Percentiles rank a stretch among this genome's conserved stretches.
These are phyloP conservation scores for Oenanthe sinensis DNA, from an alignment of 129 eudicot genomes.

Conservation along the genomic window DNA sequence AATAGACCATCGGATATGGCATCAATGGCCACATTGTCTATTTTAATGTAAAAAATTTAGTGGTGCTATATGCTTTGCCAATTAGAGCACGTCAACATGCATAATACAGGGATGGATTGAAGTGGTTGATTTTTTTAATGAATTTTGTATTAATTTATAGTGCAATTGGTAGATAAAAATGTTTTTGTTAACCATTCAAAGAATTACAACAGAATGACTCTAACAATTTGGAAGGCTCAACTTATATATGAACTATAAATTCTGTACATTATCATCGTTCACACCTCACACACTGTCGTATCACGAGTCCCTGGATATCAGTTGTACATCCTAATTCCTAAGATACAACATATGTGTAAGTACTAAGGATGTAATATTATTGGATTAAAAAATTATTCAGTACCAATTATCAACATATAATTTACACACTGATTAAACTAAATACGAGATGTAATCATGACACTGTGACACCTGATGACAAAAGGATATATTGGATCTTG, in stretches of 20 bases:
- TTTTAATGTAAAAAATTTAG: neutral
- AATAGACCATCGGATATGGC: neutral
- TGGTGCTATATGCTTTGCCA: neutral
- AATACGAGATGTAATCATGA: conserved; percentile 8
- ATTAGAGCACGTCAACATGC: conserved; percentile 5
- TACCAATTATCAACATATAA: neutral
- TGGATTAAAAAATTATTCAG: neutral
- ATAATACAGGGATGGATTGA: neutral
- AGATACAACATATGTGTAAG: too few species aligned
- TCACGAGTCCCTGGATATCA: too few species aligned
- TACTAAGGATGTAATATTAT: neutral
- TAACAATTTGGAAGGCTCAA: too few species aligned
- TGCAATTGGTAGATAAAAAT: too few species aligned
- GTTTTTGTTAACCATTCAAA: too few species aligned
- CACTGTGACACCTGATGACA: conserved; percentile 19
- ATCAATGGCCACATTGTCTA: neutral
- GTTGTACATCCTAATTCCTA: too few species aligned
- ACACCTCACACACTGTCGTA: too few species aligned
- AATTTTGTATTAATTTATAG: neutral
- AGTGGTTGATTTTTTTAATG: neutral
- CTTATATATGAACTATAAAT: too few species aligned
- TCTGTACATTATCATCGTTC: too few species aligned
- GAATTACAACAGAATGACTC: too few species aligned
- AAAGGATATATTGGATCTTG: conserved; percentile 20
- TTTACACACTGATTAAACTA: neutral